Evolutionary conservation across 345 rosid species (phyloP).

Genomic region (Draba incana): DNA sequence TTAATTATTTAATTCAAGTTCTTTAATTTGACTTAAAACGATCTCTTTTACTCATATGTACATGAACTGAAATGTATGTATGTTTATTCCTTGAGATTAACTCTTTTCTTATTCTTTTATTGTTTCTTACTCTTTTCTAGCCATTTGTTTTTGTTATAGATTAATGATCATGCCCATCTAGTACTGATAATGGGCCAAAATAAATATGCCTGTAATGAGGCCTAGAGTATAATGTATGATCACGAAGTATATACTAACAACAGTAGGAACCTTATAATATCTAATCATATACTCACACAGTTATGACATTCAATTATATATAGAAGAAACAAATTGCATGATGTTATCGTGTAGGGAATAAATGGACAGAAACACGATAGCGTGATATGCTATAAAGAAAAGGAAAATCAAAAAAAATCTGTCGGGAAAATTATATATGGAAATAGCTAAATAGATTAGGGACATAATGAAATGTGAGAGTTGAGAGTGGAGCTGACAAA

Average conservation of each 20-base stretch:
- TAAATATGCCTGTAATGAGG: not conserved
- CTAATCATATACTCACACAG: no score
- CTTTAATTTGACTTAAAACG: slow-evolving; percentile 23
- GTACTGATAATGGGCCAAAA: slow-evolving; percentile 4
- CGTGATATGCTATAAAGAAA: slow-evolving; percentile 31
- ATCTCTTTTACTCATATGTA: slow-evolving; percentile 16
- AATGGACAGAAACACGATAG: slow-evolving; percentile 35
- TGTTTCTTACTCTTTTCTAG: not conserved
- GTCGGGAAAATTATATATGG: slow-evolving; percentile 6
- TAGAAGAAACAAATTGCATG: slow-evolving; percentile 3
- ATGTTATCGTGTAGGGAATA: slow-evolving; percentile 12
- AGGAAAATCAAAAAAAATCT: slow-evolving; percentile 8
- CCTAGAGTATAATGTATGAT: slow-evolving; percentile 8
- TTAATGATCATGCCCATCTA: not conserved
- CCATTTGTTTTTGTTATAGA: not conserved
- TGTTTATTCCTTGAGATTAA: not conserved
- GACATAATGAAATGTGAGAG: slow-evolving; percentile 36
- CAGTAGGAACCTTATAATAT: no score
- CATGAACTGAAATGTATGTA: slow-evolving; percentile 32
- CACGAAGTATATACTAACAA: not conserved
- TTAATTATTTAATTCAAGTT: slow-evolving; percentile 32
- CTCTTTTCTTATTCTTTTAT: slow-evolving; percentile 1
- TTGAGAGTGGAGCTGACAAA: slow-evolving; percentile 39
- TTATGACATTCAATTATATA: slow-evolving; percentile 1
- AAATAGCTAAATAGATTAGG: slow-evolving; percentile 32